Conservation (phyloP, 345 rosid species). For the Citrus cavaleriei region DNA sequence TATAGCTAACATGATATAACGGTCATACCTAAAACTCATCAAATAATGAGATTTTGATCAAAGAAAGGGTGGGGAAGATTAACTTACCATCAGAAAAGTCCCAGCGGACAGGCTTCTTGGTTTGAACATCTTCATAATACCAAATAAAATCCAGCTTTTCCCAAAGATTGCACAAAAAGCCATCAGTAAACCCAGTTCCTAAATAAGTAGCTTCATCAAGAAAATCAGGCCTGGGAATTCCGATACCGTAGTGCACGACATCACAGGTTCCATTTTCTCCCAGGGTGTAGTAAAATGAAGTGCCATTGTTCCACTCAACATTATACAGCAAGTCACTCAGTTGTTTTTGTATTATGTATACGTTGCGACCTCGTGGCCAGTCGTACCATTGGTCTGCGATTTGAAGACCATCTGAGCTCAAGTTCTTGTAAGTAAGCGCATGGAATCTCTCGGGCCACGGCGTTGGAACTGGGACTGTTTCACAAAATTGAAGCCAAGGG, state of each 20-base stretch:
- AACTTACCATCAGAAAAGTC: slow-evolving; percentile 31
- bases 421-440: slow-evolving; percentile 27
- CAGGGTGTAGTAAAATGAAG: slow-evolving; percentile 30
- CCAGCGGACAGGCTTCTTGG: slow-evolving; percentile 29
- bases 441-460: slow-evolving; percentile 44
- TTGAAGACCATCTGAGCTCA: slow-evolving; percentile 9
- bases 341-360: slow-evolving; percentile 30
- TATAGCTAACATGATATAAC: no score
- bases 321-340: slow-evolving; percentile 19
- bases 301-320: slow-evolving; percentile 39
- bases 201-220: slow-evolving; percentile 31
- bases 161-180: slow-evolving; percentile 37
- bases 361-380: slow-evolving; percentile 37
- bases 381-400: slow-evolving; percentile 34
- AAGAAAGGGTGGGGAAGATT: no score
- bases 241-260: slow-evolving; percentile 17
- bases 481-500: not conserved
- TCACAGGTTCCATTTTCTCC: slow-evolving; percentile 17
- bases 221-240: slow-evolving; percentile 42
- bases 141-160: slow-evolving; percentile 38
- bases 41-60: no score
- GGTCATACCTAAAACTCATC: no score
- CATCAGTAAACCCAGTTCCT: slow-evolving; percentile 30
- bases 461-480: slow-evolving; percentile 17
- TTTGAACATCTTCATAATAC: slow-evolving; percentile 35